Conservation (phyloP, 139 green algal species). For the Ettlia oleoabundans region DNA sequence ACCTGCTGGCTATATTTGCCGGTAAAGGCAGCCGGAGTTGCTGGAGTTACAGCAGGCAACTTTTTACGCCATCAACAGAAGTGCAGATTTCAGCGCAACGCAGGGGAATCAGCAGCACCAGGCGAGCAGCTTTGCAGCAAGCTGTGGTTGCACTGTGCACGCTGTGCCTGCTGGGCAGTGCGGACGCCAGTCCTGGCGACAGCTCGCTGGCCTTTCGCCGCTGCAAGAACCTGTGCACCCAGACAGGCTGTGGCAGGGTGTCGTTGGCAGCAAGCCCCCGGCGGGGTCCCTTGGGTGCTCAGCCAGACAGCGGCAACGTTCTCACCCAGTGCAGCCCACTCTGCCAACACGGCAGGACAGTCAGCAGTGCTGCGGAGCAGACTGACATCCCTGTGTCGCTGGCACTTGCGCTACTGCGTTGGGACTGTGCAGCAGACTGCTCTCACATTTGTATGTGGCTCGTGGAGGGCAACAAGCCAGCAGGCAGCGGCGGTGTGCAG, state of each 20-base stretch:
- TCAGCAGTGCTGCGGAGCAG: background rate
- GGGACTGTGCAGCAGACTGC: slow-evolving; percentile 73
- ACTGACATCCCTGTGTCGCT: too few relatives aligned
- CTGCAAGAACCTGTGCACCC: slow-evolving; percentile 22
- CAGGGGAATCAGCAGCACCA: background rate
- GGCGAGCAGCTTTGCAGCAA: background rate
- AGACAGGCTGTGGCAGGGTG: slow-evolving; percentile 16
- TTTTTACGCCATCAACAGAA: too few relatives aligned
- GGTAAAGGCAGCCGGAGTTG: background rate
- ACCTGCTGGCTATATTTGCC: background rate
- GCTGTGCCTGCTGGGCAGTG: background rate
- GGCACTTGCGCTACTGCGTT: slow-evolving; percentile 44
- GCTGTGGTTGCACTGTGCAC: background rate
- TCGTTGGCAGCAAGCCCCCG: background rate
- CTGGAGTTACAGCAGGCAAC: background rate
- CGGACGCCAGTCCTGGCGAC: slow-evolving; percentile 33
- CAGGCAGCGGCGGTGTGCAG: background rate
- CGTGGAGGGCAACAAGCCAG: slow-evolving; percentile 37
- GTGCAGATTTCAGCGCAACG: too few relatives aligned
- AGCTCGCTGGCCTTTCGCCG: background rate
- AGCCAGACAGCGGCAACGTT: background rate
- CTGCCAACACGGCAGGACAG: too few relatives aligned
- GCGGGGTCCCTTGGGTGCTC: background rate
- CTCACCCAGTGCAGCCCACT: slow-evolving; percentile 13
- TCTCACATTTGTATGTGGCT: slow-evolving; percentile 84